Evolutionary conservation across 2,329 filamentous ascomycete species (phyloP).

Genomic region (Colletotrichum tofieldiae): DNA sequence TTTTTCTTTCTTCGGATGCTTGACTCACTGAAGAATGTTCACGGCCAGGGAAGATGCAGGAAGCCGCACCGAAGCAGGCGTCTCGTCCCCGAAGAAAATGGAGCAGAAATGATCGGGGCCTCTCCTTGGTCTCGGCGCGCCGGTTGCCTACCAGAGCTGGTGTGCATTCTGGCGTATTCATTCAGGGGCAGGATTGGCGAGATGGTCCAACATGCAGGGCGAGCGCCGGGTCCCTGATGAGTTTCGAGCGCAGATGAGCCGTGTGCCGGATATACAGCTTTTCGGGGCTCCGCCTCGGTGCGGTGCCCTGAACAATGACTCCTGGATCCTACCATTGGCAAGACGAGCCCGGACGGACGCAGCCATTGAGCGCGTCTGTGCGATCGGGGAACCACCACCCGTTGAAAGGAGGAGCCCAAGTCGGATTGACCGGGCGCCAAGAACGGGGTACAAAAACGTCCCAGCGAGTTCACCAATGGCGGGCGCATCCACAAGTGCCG

Average conservation of each 20-base stretch:
- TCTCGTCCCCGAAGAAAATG: neutral
- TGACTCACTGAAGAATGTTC: slow-evolving; percentile 24
- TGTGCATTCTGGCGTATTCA: neutral
- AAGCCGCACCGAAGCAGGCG: neutral
- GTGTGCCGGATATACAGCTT: slow-evolving; percentile 31
- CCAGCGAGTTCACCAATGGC: neutral
- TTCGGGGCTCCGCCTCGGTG: slow-evolving; percentile 27
- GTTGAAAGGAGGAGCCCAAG: neutral
- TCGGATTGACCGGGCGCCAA: slow-evolving; percentile 33
- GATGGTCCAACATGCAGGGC: slow-evolving; percentile 4
- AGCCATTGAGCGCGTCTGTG: slow-evolving; percentile 29
- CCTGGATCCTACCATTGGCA: slow-evolving; percentile 7
- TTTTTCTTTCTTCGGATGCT: slow-evolving; percentile 2
- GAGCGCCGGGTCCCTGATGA: slow-evolving; percentile 5
- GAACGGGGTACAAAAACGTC: slow-evolving; percentile 20
- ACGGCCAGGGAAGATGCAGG: slow-evolving; percentile 11
- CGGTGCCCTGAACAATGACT: neutral
- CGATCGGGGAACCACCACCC: slow-evolving; percentile 9
- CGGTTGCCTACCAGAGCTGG: neutral
- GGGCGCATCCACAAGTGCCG: slow-evolving; percentile 20
- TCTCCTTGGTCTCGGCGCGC: neutral
- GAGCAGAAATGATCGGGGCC: neutral
- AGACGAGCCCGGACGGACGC: slow-evolving; percentile 11
- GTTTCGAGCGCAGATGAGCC: slow-evolving; percentile 38
- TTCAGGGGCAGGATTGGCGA: neutral